Evolutionary conservation across 768 basidiomycete genomes (phyloP), one percentile per base, ranked within the genome.

Genomic region (Suillus decipiens): DNA sequence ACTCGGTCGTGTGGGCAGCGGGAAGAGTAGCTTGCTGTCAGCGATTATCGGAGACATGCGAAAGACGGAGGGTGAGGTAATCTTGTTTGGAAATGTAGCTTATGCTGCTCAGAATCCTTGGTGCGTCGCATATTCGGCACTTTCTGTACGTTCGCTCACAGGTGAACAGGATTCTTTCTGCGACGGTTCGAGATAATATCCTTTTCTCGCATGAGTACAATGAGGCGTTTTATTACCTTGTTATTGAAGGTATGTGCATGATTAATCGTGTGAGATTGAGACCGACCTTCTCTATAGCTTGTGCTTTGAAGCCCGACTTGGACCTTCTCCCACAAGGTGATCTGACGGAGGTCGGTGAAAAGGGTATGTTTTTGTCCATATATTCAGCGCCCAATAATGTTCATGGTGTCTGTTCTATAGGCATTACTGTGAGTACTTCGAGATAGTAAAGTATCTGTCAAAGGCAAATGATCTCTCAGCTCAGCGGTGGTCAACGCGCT

Each of bases 81-180:
- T 79, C 0, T 68, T 97, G 2, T 82, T 79, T 36, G 93, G 94
- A 0, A 86, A 78, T 14, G 76, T 96, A 24, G 85, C 95, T 0
- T 96, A 95, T 73, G 93, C 92, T 10, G 85, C 89, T 36, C 95
- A 97, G 72, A 90, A 88, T 70, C 90, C 94, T 39, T 96, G 94
- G 91, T 89, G 68, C 17, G 82, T 64, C 22, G 12, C 8, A 34
- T 42, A 31, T n/a, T 8, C 41, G 5, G 5, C 5, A 5, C 14
- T 15, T 37, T 55, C 22, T 17, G 15, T 14, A 9, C 48, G 19
- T 5, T 68, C 36, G 31, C 62, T 28, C 37, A 24, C 39, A n/a
- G 33, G 6, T 34, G 31, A 12, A 5, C 34, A 91, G 90, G 91
- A 86, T 97, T 50, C 82, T 96, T 74, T 93, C 92, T 2, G 86